Base-by-base conservation (phyloP, 2,329 filamentous ascomycete genomes). In the Sordariomycetes sp. region DNA sequence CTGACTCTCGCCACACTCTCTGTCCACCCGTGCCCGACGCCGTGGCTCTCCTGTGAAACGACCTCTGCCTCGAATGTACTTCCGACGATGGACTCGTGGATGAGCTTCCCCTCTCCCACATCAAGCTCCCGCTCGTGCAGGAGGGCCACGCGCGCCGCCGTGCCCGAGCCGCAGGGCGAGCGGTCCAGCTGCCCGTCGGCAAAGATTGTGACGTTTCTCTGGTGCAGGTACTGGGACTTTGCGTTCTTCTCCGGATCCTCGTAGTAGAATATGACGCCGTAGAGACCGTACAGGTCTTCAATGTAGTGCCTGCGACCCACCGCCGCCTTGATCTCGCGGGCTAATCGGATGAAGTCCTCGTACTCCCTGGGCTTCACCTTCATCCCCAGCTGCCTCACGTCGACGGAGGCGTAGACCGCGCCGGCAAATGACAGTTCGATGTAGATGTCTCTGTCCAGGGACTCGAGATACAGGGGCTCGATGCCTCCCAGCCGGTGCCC, bases 151-250 rank as follows among this genome's bases (percentile, higher is more conserved):
- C 47, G 34, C 8, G 47, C 39, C 21, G 38, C 38, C 15, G 47
- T 46, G 5, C 47, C 47, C 4, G 47, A 50, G 6, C 47, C 47
- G 19, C 46, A 50, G 0, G 47, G 47, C 1, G 47, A 49, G 4
- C 45, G 46, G 15, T 50, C 47, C 4, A 50, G 44, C 8, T 50
- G 46, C 0, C 47, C 47, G 18, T 50, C 46, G 2, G 47, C 47
- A 32, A 50, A 50, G 11, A 50, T 32, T 1, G 43, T 45, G 5
- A 50, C 42, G 8, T 49, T 50, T 4, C 35, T 36, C 12, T 50
- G 46, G 3, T 38, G 12, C 0, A 37, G 20, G 4, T 9, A 4
- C 4, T 28, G n/a, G 25, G 25, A 5, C 34, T 2, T 16, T 3
- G 25, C n/a, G n/a, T n/a, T 16, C 3, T 35, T 32, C 25, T 30